Base-by-base conservation (phyloP, 2,329 filamentous ascomycete genomes). In the Penicillium vulpinum region DNA sequence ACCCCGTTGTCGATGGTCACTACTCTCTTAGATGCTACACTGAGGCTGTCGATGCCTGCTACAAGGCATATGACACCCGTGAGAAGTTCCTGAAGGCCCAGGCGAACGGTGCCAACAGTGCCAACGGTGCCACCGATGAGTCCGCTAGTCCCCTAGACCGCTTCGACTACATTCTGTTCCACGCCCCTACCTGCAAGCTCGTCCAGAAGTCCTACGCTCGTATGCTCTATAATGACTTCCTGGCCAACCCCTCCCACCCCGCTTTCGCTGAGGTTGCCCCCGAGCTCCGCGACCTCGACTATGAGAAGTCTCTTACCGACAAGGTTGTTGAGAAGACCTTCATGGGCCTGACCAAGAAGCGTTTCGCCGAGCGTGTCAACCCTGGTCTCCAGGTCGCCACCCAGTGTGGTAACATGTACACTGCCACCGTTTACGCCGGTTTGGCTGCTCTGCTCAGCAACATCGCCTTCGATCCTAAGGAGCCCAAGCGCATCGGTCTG, bases 311-410 rank as follows among this genome's bases (percentile, higher is more conserved):
- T 3, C 77, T 94, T 67, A 86, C 85, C 60, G 90, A 94, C 81
- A 92, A 91, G 82, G 83, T 81, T 51, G 84, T 94, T 38, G 90
- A 94, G 82, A 94, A 93, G 85, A 88, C 88, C 61, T 94, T 94
- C 76, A 90, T 94, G 88, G 81, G 73, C 56, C 81, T 93, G 67
- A 88, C 88, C 75, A 93, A 94, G 85, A 92, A 92, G 83, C 85
- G 85, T 67, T 93, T 90, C 78, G 83, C 85, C 72, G 88, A 92
- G 77, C 88, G 90, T 68, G 88, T 94, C 67, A 81, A 82, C 73
- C 88, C 89, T 51, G 80, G 82, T 68, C 88, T 90, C 73, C 84
- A 91, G 77, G 88, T 91, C 35, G 86, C 90, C 64, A 92, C 89
- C 63, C 84, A 89, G 74, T 90, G 88, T 75, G 81, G 81, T 70